Percentiles rank a stretch among this genome's conserved stretches.
These are phyloP conservation scores for Hirschfeldia incana DNA, from an alignment of 345 rosid species.

Conservation along the genomic window DNA sequence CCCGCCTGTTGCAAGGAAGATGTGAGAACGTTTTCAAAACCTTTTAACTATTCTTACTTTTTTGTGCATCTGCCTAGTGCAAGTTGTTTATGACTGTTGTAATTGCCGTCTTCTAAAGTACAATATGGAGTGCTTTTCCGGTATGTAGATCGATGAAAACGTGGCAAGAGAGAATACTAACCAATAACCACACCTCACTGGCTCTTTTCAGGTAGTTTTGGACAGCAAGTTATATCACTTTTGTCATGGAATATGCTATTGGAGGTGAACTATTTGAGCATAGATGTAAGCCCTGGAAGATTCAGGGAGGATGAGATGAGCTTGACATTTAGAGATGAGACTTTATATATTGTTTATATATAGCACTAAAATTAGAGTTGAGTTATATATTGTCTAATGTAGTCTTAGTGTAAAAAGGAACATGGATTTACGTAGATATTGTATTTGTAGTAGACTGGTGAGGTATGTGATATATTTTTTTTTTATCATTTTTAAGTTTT, in stretches of 20 bases:
- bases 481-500: not conserved
- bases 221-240: constrained; percentile 63
- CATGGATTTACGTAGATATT: not conserved
- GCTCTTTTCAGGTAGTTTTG: constrained; percentile 50
- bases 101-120: not conserved
- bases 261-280: constrained; percentile 71
- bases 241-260: constrained; percentile 71
- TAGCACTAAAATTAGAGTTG: not conserved
- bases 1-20: not conserved
- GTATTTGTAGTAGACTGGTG: not conserved
- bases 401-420: not conserved
- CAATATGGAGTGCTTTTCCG: not conserved
- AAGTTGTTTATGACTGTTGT: not conserved
- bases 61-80: not conserved
- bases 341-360: not conserved
- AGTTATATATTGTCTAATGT: not conserved
- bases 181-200: not conserved
- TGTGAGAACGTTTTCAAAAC: not conserved
- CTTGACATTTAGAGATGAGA: not conserved
- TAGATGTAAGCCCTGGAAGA: constrained; percentile 58
- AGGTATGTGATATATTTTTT: not conserved
- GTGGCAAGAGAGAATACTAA: not conserved
- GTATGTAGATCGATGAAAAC: not conserved
- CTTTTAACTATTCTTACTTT: too few species aligned
- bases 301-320: constrained; percentile 68